phyloP scores from a whole-genome alignment of 495 filamentous ascomycete genomes.

The Hypoxylon rickii region DNA sequence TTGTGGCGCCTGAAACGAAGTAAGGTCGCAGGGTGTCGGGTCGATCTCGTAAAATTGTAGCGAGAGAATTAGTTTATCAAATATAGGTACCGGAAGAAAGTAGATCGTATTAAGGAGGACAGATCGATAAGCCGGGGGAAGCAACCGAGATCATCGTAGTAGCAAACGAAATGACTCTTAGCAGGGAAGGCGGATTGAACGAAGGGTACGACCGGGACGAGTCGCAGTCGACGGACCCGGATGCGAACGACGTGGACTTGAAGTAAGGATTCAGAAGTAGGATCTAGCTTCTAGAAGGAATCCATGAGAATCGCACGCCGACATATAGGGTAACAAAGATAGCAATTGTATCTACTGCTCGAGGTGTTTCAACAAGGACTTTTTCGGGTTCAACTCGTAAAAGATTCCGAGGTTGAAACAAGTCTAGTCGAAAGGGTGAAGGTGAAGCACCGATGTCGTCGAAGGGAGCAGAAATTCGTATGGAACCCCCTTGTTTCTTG shows the following conservation, averaged over 20 bases:
- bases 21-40: neutral
- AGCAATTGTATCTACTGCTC: constrained; percentile 3
- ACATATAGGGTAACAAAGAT: constrained; percentile 1
- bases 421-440: constrained; percentile 29
- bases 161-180: neutral
- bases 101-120: constrained; percentile 9
- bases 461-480: constrained; percentile 28
- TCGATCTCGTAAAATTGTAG: constrained; percentile 6
- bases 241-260: constrained; percentile 2
- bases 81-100: neutral
- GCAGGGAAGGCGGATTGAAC: constrained; percentile 2
- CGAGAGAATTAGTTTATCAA: neutral
- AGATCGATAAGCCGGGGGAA: neutral
- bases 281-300: neutral
- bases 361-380: constrained; percentile 19
- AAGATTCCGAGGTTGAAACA: constrained; percentile 31
- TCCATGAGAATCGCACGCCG: neutral
- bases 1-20: neutral
- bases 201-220: neutral
- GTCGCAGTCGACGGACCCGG: neutral
- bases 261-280: too few relatives aligned
- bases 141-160: constrained; percentile 17
- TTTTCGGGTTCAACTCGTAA: constrained; percentile 14
- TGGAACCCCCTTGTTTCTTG: constrained; percentile 26
- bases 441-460: constrained; percentile 36